phyloP scores from a whole-genome alignment of 192 early-diverging fungal species.

The Coemansia sp. region DNA sequence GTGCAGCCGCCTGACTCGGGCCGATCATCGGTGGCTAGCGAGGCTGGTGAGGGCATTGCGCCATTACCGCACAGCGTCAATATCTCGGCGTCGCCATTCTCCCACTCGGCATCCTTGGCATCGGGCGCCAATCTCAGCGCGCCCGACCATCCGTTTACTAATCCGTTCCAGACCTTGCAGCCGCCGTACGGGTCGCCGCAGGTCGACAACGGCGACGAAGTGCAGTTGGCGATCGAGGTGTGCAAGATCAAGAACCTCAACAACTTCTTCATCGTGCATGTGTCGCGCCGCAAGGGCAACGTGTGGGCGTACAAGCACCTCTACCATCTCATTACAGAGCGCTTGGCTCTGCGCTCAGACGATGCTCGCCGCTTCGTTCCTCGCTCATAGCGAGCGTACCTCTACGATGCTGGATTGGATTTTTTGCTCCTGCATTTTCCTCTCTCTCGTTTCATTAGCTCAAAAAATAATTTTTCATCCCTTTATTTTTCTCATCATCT shows the following conservation, averaged over 20 bases:
- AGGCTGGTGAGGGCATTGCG: slow-evolving; percentile 1
- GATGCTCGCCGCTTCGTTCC: slow-evolving; percentile 29
- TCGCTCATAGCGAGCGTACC: neutral
- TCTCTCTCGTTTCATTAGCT: too few relatives aligned
- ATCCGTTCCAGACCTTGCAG: slow-evolving; percentile 34
- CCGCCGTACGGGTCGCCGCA: slow-evolving; percentile 49
- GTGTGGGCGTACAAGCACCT: slow-evolving; percentile 78
- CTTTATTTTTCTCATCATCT: too few relatives aligned
- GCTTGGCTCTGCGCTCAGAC: slow-evolving; percentile 46
- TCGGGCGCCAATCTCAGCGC: slow-evolving; percentile 21
- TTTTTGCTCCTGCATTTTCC: too few relatives aligned
- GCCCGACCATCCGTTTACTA: slow-evolving; percentile 25
- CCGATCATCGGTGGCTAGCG: slow-evolving; percentile 1
- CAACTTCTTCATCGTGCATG: slow-evolving; percentile 72
- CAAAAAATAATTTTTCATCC: too few relatives aligned
- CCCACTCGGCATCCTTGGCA: slow-evolving; percentile 38
- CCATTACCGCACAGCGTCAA: slow-evolving; percentile 19
- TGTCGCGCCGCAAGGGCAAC: slow-evolving; percentile 71
- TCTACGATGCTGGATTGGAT: too few relatives aligned
- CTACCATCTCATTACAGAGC: slow-evolving; percentile 60
- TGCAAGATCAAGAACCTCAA: slow-evolving; percentile 89
- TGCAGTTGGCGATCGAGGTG: slow-evolving; percentile 85
- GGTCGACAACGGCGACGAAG: slow-evolving; percentile 69
- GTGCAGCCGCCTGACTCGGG: slow-evolving; percentile 8
- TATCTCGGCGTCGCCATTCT: slow-evolving; percentile 38